Evolutionary conservation across 2,329 filamentous ascomycete species (phyloP), one percentile per base, ranked within the genome.

Genomic region (Colletotrichum horii): DNA sequence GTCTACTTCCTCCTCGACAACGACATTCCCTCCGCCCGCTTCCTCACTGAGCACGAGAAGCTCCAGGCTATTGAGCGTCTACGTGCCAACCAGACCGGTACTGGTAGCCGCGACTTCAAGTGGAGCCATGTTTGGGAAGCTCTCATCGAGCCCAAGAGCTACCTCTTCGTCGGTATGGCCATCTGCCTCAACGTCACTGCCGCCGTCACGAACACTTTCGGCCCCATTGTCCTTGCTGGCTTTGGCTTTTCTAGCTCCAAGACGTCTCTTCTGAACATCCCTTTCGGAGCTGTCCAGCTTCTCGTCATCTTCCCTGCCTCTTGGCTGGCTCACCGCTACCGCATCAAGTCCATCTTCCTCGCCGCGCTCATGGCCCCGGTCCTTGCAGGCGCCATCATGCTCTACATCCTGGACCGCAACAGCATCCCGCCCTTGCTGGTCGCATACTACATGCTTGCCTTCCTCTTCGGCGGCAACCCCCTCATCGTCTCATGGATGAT

Each of bases 41-140:
- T 90, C 73, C 80, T 97, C 30, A 93, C 86, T 9, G 89, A 93
- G 68, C 88, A 91, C 61, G 94, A 96, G 78, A 91, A 91, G 15
- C 82, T 92, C 0, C 87, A 95, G 56, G 93, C 93, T 0, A 86
- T 96, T 30, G 94, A 95, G 77, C 89, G 94, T 0, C 91, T 96
- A 8, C 88, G 94, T 0, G 88, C 91, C 26, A 96, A 96, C 79
- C 92, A 95, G 81, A 94, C 94, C 75, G 94, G 94, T 1, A 92
- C 94, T 19, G 93, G 93, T 2, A 94, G 91, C 76, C 92, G 92
- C 77, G 89, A 94, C 76, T 94, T 93, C 83, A 94, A 94, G 77
- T 87, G 89, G 84, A 88, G 90, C 26, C 95, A 97, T 77, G 85
- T 94, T 2, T 86, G 89, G 19, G 88, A 91, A 75, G 82, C 85